Evolutionary conservation across 805 yeast species (phyloP).

Genomic region (Wilhelminamyces savonicus): DNA sequence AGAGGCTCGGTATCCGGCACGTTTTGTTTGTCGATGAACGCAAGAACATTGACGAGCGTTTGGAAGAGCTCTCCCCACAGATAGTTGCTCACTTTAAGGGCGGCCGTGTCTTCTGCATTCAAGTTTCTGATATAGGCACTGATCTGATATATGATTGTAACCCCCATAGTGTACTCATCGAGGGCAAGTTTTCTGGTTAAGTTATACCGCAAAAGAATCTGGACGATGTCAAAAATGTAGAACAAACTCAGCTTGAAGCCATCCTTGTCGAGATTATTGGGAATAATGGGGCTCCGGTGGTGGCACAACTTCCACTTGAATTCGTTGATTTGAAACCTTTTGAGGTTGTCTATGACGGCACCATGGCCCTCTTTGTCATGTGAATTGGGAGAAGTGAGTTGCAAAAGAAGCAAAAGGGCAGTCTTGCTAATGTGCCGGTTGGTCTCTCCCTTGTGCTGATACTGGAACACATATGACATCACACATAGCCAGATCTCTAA

Average conservation of each 20-base stretch:
- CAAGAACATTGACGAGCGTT: slow-evolving; percentile 23
- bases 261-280: slow-evolving; percentile 13
- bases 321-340: slow-evolving; percentile 19
- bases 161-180: slow-evolving; percentile 21
- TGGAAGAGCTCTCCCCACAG: slow-evolving; percentile 30
- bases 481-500: slow-evolving; percentile 30
- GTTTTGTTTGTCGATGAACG: slow-evolving; percentile 19
- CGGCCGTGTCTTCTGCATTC: slow-evolving; percentile 9
- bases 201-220: slow-evolving; percentile 29
- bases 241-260: slow-evolving; percentile 24
- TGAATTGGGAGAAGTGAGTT: slow-evolving; percentile 12
- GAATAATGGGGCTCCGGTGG: slow-evolving; percentile 30
- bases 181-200: slow-evolving; percentile 29
- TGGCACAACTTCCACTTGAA: slow-evolving; percentile 38
- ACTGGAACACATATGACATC: slow-evolving; percentile 31
- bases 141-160: slow-evolving; percentile 20
- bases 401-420: slow-evolving; percentile 19
- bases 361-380: background rate
- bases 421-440: slow-evolving; percentile 21
- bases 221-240: slow-evolving; percentile 26
- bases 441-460: slow-evolving; percentile 24
- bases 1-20: slow-evolving; percentile 10
- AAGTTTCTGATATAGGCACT: slow-evolving; percentile 10
- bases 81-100: slow-evolving; percentile 15
- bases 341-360: background rate